Base-by-base conservation (phyloP, 2,329 filamentous ascomycete genomes). In the Talaromyces marneffei region DNA sequence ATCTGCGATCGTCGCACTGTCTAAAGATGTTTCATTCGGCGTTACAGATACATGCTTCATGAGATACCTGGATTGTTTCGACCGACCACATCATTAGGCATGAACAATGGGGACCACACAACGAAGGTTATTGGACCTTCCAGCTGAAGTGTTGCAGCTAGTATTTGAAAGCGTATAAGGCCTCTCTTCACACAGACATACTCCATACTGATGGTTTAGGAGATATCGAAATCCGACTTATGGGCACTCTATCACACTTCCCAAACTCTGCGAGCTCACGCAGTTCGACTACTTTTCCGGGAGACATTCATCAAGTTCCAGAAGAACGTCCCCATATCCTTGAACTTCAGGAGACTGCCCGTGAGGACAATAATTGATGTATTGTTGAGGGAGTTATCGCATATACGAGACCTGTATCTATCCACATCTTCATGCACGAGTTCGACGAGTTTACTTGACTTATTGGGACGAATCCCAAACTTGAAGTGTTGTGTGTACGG, bases 11-110 rank as follows among this genome's bases (percentile, higher is more conserved):
- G 39, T 42, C 18, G 4, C 16, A 42, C 39, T 42, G 5, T 42
- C 4, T 20, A 42, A 42, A 42, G 14, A 42, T 42, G 5, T 42
- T 42, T 12, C 9, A 31, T 31, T 31, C 29, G 29, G 29, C n/a
- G n/a, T n/a, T 44, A 44, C 40, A 44, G 40, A 44, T 44, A 44
- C 40, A 44, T 44, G 40, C 40, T 44, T 44, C 40, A 44, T 44
- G 40, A 25, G 40, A 44, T 44, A 18, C 18, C 40, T 65, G 58
- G 61, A 65, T 40, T 54, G 48, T 61, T 57, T 58, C 60, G 27
- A 37, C 27, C 35, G 20, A 55, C 27, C 46, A 50, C n/a, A 12
- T 33, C 33, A 42, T 55, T 27, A 31, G 42, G 39, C 29, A 10
- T 33, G 53, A 39, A 37, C 31, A 56, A 40, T 18, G 29, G 27